Evolutionary conservation across 2,329 filamentous ascomycete genomes (phyloP), one percentile per base, ranked within the genome.

Genomic region (Westerdykella sp.): DNA sequence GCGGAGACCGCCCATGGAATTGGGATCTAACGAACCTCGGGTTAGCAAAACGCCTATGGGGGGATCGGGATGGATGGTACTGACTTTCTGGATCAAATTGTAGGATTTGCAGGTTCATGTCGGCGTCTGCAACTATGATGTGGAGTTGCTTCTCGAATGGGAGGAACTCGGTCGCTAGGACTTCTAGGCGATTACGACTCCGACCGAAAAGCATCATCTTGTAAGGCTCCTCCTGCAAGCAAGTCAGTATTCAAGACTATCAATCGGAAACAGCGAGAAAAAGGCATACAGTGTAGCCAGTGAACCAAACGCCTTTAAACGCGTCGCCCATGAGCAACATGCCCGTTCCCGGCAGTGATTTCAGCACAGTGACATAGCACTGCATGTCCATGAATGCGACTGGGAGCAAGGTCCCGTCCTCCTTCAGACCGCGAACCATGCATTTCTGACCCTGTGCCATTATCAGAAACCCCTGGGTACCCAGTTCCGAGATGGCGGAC

Each of bases 361-460:
- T 93, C 42, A 88, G 78, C n/a, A 84, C 81, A 2, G 83, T 87
- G 11, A 95, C 87, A 58, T 95, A 93, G 67, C 87, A 94, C 69
- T 87, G 93, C 82, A 96, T 94, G 60, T 98, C 93, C 76, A 98
- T 85, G 62, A 98, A 98, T 0, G 93, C 93, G 3, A 98, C 91
- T 0, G 93, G 93, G 1, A 97, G 74, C 41, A 97, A 77, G 1
- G 86, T 89, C 1, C 90, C 88, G 62, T 98, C 93, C 66, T 98
- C 93, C 65, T 96, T 96, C 3, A 98, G 76, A 34, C 93, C 93
- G 46, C 93, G 79, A 1, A 98, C 89, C 85, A 98, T 94, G 65
- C 89, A 91, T 68, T 98, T 98, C 60, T 96, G 90, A 1, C 93
- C 93, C 62, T 98, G 93, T 0, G 90, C 89, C 34, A 86, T 86